Base-by-base conservation (phyloP, 495 filamentous ascomycete genomes). In the Xylaria grammica region DNA sequence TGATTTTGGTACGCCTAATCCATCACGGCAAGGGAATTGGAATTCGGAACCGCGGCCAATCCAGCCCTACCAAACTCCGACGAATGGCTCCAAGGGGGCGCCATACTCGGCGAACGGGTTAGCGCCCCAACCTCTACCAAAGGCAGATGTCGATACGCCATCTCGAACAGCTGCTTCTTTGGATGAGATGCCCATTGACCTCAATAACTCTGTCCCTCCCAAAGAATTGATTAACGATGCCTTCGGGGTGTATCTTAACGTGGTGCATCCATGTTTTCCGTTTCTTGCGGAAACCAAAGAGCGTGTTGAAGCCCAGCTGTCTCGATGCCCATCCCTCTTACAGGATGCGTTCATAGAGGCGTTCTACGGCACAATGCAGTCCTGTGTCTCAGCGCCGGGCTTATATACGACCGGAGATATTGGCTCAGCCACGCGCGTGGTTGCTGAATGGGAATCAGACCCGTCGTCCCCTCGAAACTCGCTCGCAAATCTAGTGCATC, bases 191-290 rank as follows among this genome's bases (percentile, higher is more conserved):
- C 63, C 74, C 6, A 63, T 69, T 17, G 76, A 78, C 7, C 63
- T 64, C 56, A 59, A 67, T 34, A 71, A 74, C 3, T 59, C 67
- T 20, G 74, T 74, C 15, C 58, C 71, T 24, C 29, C 66, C 13
- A 70, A 72, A 20, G 78, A 81, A 45, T 75, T 81, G 53, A 76
- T 84, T 22, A 80, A 81, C 19, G 60, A 73, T 69, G 67, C 77
- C 50, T 79, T 82, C 75, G 63, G 82, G 57, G 93, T 89, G 52
- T 94, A 93, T 70, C 88, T 91, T 58, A 78, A 83, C 20, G 78
- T 84, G 30, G 86, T 96, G 19, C 91, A 96, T 69, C 85, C 86
- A 1, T 85, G 87, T 17, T 87, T 94, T 58, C 93, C 93, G 0
- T 77, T 96, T 3, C 82, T 97, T 17, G 85, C 91, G 1, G 80